Conservation (phyloP, 2,329 filamentous ascomycete species). For the Penicillium sclerotiorum region DNA sequence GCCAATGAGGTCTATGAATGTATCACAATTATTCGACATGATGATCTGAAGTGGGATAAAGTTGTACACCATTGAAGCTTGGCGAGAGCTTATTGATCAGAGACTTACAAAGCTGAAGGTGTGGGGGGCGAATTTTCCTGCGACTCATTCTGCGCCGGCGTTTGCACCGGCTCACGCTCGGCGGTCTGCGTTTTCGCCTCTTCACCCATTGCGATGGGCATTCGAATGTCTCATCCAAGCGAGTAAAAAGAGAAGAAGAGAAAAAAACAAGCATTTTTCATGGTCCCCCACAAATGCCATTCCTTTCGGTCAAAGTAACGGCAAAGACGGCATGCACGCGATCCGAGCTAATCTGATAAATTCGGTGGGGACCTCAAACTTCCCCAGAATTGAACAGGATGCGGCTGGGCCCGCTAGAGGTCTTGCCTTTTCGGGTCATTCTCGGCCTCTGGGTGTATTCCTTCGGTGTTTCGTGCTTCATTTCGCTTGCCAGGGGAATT, state of each 20-base stretch:
- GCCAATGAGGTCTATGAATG: background rate
- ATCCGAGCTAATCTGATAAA: slow-evolving; percentile 3
- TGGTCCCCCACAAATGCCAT: background rate
- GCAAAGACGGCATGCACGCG: slow-evolving; percentile 3
- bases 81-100: background rate
- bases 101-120: slow-evolving; percentile 16
- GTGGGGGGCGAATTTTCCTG: slow-evolving; percentile 8
- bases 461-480: background rate
- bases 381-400: background rate
- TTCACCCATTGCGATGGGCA: slow-evolving; percentile 3
- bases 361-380: background rate
- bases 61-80: too few relatives aligned
- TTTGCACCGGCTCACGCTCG: background rate
- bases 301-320: background rate
- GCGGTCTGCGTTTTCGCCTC: slow-evolving; percentile 3
- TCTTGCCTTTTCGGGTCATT: background rate
- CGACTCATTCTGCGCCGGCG: background rate
- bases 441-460: background rate
- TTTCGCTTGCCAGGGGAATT: too few relatives aligned
- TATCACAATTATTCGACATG: too few relatives aligned
- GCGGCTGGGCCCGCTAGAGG: background rate
- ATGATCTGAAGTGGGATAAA: too few relatives aligned
- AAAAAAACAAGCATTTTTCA: background rate
- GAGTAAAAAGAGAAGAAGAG: background rate
- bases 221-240: background rate